Evolutionary conservation across 139 green algal species (phyloP).

Genomic region (Coccomyxa sp.): DNA sequence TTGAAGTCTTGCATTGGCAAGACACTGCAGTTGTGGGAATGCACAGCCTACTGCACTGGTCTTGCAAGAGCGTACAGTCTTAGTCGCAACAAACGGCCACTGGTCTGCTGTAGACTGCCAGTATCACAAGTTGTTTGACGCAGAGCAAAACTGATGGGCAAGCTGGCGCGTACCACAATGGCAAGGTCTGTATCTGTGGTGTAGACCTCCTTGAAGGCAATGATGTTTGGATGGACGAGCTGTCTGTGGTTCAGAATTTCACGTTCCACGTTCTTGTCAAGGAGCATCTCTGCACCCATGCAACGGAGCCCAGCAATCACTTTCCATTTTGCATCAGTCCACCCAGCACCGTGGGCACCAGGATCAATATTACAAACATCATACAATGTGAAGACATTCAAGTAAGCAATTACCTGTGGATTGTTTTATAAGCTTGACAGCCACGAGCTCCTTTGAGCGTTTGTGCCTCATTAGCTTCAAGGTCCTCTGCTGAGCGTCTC

Average conservation of each 20-base stretch:
- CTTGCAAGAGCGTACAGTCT: no score
- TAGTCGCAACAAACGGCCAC: no score
- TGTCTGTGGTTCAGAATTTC: conserved; percentile 23
- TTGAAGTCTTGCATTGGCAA: background rate
- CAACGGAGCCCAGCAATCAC: no score
- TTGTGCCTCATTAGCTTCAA: background rate
- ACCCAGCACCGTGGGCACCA: no score
- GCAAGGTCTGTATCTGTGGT: background rate
- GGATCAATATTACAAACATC: background rate
- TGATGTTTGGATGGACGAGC: conserved; percentile 15
- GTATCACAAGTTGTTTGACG: background rate
- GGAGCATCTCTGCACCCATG: background rate
- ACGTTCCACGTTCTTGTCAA: conserved; percentile 16
- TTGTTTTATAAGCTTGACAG: background rate
- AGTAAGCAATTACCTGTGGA: background rate
- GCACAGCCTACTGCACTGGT: no score
- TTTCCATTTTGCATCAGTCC: no score
- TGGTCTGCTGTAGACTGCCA: background rate
- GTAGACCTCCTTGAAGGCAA: conserved; percentile 13
- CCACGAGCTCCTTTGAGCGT: background rate
- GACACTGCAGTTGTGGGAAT: background rate
- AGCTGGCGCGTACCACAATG: background rate
- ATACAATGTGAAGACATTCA: background rate
- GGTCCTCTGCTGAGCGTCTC: background rate
- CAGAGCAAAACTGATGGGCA: background rate